Evolutionary conservation across 768 basidiomycete species (phyloP), one percentile per base, ranked within the genome.

Genomic region (Lactifluus pinguis): DNA sequence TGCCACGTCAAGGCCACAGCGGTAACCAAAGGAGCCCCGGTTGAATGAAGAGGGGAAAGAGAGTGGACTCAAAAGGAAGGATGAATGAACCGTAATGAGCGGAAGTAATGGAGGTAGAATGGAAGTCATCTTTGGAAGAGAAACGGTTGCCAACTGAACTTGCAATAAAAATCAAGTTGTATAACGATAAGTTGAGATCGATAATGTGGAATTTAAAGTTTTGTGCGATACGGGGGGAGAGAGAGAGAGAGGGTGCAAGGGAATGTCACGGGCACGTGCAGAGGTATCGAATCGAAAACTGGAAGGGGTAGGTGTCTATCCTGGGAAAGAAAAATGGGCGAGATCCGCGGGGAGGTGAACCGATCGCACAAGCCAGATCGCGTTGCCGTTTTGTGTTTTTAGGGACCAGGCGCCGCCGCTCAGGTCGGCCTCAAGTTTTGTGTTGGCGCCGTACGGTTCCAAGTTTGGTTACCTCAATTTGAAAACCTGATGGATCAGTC

Each of bases 261-360:
- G 4, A 11, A 38, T 47, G 45, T 19, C 45, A 47, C 41, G 15
- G 15, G 41, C 39, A 39, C 25, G 32, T 34, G 32, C 6, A 34
- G 32, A 34, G 32, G 32, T 34, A 34, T 34, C 32, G 25, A 25
- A n/a, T n/a, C n/a, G n/a, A 32, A 32, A 32, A 34, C 32, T 34
- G 9, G 32, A 34, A 34, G 32, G 32, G 32, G 32, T 4, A 34
- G 32, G n/a, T 32, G 30, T 32, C n/a, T 47, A 39, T 48, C 60
- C 50, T 52, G 61, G 61, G 56, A 62, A 25, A 60, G 38, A 48
- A 62, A 42, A 54, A 58, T 29, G 47, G 38, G 55, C 51, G 61
- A 62, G 61, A 62, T 62, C 61, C 61, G 61, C 61, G 61, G 60
- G 54, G 61, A 57, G 39, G 41, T 42, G 36, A 61, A 53, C 61